A percentile compares a stretch with the other conserved stretches of the same genome.
Evolutionary conservation across 371 early-diverging fungal genomes (phyloP).

Genomic region (Rhizomucor pusillus): DNA sequence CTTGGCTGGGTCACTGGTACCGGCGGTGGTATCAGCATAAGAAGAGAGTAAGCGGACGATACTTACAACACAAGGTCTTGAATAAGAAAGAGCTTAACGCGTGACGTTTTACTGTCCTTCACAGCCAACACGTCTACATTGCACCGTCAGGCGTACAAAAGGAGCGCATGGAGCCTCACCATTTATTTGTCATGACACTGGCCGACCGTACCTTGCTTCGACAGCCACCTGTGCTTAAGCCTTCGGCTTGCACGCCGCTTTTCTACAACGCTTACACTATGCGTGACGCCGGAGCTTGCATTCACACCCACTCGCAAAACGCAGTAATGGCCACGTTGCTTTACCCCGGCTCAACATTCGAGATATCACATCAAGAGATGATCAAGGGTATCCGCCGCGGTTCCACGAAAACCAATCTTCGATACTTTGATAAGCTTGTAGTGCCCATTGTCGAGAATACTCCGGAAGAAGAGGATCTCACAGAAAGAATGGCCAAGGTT

Average conservation of each 20-base stretch:
- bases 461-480: constrained; percentile 91
- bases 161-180: constrained; percentile 83
- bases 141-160: constrained; percentile 97
- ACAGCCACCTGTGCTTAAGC: constrained; percentile 68
- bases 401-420: constrained; percentile 53
- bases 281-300: constrained; percentile 92
- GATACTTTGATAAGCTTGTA: constrained; percentile 82
- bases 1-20: constrained; percentile 97
- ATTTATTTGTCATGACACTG: constrained; percentile 83
- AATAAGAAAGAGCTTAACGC: background rate
- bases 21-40: constrained; percentile 93
- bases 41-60: constrained; percentile 55
- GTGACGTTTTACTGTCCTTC: constrained; percentile 1
- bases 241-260: constrained; percentile 92
- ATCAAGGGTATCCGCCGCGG: constrained; percentile 96
- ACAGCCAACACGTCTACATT: constrained; percentile 77
- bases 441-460: constrained; percentile 98
- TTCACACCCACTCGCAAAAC: constrained; percentile 95
- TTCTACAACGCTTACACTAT: constrained; percentile 91
- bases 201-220: constrained; percentile 62
- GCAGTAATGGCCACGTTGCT: constrained; percentile 94
- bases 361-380: constrained; percentile 97
- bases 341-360: constrained; percentile 64
- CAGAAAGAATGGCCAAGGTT: constrained; percentile 86
- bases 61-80: background rate